These are phyloP conservation scores for Phytophthora foliorum DNA, from an alignment of 352 stramenopile genomes.

Conservation along the genomic window DNA sequence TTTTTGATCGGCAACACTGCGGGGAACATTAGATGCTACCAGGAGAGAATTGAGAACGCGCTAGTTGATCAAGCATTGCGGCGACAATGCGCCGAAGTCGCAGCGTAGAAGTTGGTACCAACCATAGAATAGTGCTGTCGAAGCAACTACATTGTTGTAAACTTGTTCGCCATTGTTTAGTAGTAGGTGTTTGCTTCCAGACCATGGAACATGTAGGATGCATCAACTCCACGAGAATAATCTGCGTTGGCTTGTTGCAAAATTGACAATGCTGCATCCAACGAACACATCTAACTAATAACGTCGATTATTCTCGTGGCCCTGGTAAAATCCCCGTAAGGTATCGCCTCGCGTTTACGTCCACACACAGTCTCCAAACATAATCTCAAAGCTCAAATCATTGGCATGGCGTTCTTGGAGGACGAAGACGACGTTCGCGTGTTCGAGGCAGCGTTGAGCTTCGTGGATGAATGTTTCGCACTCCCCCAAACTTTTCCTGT, in stretches of 20 bases:
- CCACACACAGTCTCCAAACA: neutral
- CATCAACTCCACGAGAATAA: no score
- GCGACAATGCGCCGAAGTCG: slow-evolving; percentile 9
- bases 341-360: neutral
- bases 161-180: neutral
- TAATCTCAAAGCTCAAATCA: neutral
- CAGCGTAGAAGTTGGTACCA: neutral
- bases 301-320: neutral
- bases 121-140: slow-evolving; percentile 2
- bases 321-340: neutral
- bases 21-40: slow-evolving; percentile 44
- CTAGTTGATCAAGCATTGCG: slow-evolving; percentile 35
- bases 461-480: slow-evolving; percentile 13
- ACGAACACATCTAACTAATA: no score
- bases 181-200: no score
- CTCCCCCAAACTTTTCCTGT: neutral
- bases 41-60: slow-evolving; percentile 59
- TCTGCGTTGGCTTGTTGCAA: no score
- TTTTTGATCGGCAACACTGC: slow-evolving; percentile 53
- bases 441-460: slow-evolving; percentile 18
- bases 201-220: no score
- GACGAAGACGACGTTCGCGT: slow-evolving; percentile 11
- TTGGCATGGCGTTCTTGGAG: slow-evolving; percentile 15
- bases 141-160: neutral
- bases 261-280: no score